Evolutionary conservation across 139 green algal genomes (phyloP), one percentile per base, ranked within the genome.

Genomic region (Axilococcus clingmanii): DNA sequence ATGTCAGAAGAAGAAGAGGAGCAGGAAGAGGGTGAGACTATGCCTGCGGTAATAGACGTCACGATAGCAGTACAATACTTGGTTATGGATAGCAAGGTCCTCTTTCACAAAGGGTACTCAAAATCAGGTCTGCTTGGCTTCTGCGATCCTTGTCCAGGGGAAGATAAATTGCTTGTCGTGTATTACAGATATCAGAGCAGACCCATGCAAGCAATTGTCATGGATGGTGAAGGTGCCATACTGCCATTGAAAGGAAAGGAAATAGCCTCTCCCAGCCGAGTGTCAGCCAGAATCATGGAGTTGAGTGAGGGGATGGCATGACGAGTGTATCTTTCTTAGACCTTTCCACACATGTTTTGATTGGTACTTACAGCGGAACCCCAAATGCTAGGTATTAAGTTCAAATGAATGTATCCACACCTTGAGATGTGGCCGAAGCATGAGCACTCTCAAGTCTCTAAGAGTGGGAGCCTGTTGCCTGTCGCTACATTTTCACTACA

Each of bases 91-190:
- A 19, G 67, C 25, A 33, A 59, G 3, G 43, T 57, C 1, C 54
- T 46, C 17, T 46, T 57, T 12, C 49, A 57, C 20, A 6, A 41
- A 53, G 71, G 71, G 4, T 63, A 77, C n/a, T 44, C 63, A 7
- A 79, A 76, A 52, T 48, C 33, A 20, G 66, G 67, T 5, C 44
- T 82, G 46, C 63, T 82, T 52, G 75, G 75, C 38, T 82, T 82
- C 27, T 79, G 57, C 42, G 72, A 82, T 40, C 47, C 57, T 2
- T 54, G 55, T 5, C 75, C 67, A 4, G 44, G 31, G 24, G 31
- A 52, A 3, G 12, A 41, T 30, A 82, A 82, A 42, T n/a, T 53
- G 14, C 51, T 82, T 35, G 29, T 64, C 12, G 47, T 82, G 2
- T 55, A 41, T 19, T 82, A 55, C 53, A 27, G 68, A 14, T 40